phyloP scores from a whole-genome alignment of 1,284 basidiomycete species.

The Trametes pubescens region DNA sequence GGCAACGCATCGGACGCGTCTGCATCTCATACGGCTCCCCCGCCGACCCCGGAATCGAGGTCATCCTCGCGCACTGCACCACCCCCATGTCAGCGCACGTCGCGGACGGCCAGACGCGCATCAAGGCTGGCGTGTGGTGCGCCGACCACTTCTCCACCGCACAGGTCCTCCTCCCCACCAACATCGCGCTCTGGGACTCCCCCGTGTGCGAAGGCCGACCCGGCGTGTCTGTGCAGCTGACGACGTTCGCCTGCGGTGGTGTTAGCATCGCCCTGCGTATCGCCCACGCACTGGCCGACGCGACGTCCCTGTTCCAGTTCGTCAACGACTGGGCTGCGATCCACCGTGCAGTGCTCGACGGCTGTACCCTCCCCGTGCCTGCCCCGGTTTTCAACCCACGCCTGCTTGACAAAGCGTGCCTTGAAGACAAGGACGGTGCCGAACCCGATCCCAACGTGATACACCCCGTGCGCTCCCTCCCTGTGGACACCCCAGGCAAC shows the following conservation, averaged over 20 bases:
- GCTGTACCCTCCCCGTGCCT: constrained; percentile 26
- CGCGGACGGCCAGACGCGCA: constrained; percentile 31
- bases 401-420: constrained; percentile 44
- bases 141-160: constrained; percentile 28
- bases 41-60: constrained; percentile 49
- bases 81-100: constrained; percentile 35
- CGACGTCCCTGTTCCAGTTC: constrained; percentile 48
- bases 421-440: constrained; percentile 45
- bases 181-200: constrained; percentile 41
- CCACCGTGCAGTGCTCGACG: constrained; percentile 34
- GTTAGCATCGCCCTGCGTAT: constrained; percentile 44
- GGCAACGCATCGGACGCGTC: constrained; percentile 46
- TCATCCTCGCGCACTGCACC: constrained; percentile 40
- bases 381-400: constrained; percentile 46
- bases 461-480: constrained; percentile 40
- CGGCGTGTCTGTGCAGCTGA: constrained; percentile 47
- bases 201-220: constrained; percentile 38
- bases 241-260: constrained; percentile 41
- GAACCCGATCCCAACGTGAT: constrained; percentile 39
- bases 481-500: constrained; percentile 35
- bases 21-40: constrained; percentile 44
- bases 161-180: constrained; percentile 35
- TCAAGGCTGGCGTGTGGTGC: constrained; percentile 32
- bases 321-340: constrained; percentile 49
- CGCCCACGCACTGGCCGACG: constrained; percentile 50